phyloP scores from a whole-genome alignment of 805 yeast genomes.

The Candida pseudofarinosa region DNA sequence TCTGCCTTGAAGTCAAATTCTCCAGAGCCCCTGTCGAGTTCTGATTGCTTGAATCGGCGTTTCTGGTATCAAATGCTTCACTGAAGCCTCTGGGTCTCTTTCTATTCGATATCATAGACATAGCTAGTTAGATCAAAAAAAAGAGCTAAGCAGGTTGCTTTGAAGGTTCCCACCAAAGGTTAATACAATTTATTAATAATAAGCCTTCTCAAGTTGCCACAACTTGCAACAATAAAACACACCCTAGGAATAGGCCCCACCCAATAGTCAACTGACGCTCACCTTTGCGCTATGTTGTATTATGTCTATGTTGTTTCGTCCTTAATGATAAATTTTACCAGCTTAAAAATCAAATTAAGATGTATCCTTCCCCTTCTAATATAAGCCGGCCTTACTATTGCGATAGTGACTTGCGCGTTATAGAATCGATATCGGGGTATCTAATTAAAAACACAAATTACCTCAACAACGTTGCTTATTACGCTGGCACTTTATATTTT shows the following conservation, averaged over 20 bases:
- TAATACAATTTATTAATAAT: too few relatives aligned
- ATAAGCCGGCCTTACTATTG: background rate
- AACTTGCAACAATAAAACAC: background rate
- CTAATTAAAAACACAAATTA: too few relatives aligned
- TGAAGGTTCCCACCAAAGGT: too few relatives aligned
- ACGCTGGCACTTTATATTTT: too few relatives aligned
- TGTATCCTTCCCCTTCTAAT: background rate
- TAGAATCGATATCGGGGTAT: too few relatives aligned
- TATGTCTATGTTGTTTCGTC: too few relatives aligned
- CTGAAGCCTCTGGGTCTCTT: conserved; percentile 45
- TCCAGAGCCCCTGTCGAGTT: conserved; percentile 10
- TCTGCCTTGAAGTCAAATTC: conserved; percentile 9
- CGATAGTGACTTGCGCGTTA: background rate
- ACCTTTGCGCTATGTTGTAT: too few relatives aligned
- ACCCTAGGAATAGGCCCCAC: background rate
- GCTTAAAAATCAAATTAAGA: too few relatives aligned
- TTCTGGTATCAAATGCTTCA: conserved; percentile 27
- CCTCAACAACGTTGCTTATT: too few relatives aligned
- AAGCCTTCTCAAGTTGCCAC: background rate
- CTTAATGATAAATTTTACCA: too few relatives aligned
- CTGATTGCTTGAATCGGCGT: conserved; percentile 5
- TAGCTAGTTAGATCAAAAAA: too few relatives aligned
- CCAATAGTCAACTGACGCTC: background rate
- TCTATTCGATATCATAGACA: conserved; percentile 39
- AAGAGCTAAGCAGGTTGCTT: too few relatives aligned